Evolutionary conservation across 768 basidiomycete species (phyloP).

Genomic region (Flagelloscypha sp.): DNA sequence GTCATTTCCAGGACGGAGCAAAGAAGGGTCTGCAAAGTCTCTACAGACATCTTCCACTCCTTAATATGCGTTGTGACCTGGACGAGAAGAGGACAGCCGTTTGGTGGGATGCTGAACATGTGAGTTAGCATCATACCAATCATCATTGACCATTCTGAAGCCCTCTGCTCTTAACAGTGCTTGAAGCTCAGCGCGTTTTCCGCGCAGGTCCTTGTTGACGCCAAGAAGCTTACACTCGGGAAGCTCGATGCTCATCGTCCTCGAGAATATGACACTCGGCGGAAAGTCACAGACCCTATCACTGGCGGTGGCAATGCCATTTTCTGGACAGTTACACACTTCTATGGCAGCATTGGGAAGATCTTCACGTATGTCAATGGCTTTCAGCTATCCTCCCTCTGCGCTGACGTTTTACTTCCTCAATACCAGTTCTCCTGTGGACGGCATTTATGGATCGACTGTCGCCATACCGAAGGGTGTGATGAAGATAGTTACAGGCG

Average conservation of each 20-base stretch:
- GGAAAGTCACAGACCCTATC: slow-evolving; percentile 30
- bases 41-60: slow-evolving; percentile 49
- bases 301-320: slow-evolving; percentile 39
- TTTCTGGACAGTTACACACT: slow-evolving; percentile 43
- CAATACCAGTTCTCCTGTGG: slow-evolving; percentile 24
- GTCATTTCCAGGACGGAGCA: slow-evolving; percentile 35
- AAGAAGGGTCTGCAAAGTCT: slow-evolving; percentile 43
- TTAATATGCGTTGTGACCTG: slow-evolving; percentile 59
- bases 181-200: slow-evolving; percentile 46
- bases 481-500: slow-evolving; percentile 28
- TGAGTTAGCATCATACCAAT: slow-evolving; percentile 15
- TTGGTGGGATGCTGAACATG: slow-evolving; percentile 51
- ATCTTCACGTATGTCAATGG: slow-evolving; percentile 32
- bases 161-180: slow-evolving; percentile 22
- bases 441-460: slow-evolving; percentile 38
- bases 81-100: slow-evolving; percentile 41
- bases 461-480: slow-evolving; percentile 43
- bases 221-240: slow-evolving; percentile 32
- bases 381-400: slow-evolving; percentile 1
- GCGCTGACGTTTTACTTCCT: not conserved
- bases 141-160: not conserved
- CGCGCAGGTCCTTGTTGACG: slow-evolving; percentile 41
- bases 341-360: slow-evolving; percentile 36
- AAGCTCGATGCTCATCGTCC: slow-evolving; percentile 44
- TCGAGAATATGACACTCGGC: slow-evolving; percentile 35